Evolutionary conservation across 768 basidiomycete species (phyloP).

Genomic region (Tubosaeta sp.): DNA sequence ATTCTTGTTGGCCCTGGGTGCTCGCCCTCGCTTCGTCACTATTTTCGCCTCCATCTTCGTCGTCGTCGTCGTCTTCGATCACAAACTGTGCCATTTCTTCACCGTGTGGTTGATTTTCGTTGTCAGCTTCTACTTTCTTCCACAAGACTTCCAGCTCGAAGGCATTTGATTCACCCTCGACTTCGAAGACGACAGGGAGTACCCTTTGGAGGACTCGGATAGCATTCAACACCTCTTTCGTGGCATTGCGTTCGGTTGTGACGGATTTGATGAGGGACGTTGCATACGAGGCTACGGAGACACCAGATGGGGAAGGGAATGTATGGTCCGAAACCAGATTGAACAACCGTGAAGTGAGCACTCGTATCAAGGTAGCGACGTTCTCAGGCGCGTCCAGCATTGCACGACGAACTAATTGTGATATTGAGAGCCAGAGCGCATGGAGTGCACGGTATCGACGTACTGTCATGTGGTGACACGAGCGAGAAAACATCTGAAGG

Average conservation of each 20-base stretch:
- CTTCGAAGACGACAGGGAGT: slow-evolving; percentile 84
- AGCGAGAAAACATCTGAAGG: slow-evolving; percentile 89
- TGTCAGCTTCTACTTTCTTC: slow-evolving; percentile 57
- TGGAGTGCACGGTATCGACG: slow-evolving; percentile 25
- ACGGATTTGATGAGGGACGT: slow-evolving; percentile 65
- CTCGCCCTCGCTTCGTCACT: slow-evolving; percentile 30
- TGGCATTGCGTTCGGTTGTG: slow-evolving; percentile 57
- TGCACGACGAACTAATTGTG: slow-evolving; percentile 67
- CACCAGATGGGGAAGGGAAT: slow-evolving; percentile 58
- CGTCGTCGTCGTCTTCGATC: slow-evolving; percentile 78
- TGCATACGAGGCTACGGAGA: slow-evolving; percentile 62
- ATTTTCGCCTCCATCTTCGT: slow-evolving; percentile 38
- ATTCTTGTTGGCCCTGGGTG: slow-evolving; percentile 7
- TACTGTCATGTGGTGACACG: slow-evolving; percentile 81
- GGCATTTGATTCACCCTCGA: slow-evolving; percentile 62
- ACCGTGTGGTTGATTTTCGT: slow-evolving; percentile 23
- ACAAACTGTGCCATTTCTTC: slow-evolving; percentile 65
- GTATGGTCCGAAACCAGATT: slow-evolving; percentile 76
- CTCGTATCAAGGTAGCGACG: slow-evolving; percentile 73
- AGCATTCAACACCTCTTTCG: slow-evolving; percentile 88
- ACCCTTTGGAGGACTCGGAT: slow-evolving; percentile 86
- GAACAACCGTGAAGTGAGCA: slow-evolving; percentile 65
- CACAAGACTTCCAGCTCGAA: slow-evolving; percentile 84
- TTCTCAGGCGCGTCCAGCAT: slow-evolving; percentile 83
- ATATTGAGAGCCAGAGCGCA: slow-evolving; percentile 7